Evolutionary conservation across 129 eudicot genomes (phyloP), one percentile per base, ranked within the genome.

Genomic region (Chrysanthemum seticuspe): DNA sequence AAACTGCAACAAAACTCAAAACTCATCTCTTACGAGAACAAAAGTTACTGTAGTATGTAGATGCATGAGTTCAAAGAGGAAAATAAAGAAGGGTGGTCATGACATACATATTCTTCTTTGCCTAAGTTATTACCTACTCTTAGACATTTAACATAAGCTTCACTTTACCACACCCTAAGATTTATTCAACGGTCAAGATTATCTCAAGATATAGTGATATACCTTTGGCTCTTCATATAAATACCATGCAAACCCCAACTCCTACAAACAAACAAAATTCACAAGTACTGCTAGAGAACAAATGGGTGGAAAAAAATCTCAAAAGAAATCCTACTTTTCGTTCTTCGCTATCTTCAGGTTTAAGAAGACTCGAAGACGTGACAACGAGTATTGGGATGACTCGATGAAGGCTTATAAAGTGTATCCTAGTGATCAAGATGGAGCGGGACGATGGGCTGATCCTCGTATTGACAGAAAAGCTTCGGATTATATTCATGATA

Each of bases 391-490:
- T 36, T 65, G 36, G 55, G 66, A 75, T 65, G 72, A 74, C 63
- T 53, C 79, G 1, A 8, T 74, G 55, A 74, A 65, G 65, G 78
- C 78, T 15, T 74, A 74, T 53, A 75, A 75, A 65, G 79, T 75
- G 79, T 75, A 75, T 45, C 79, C 79, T 5, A 75, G 79, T 47
- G 70, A 65, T 65, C 70, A 65, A 65, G 70, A 65, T 47, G 9
- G 70, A 2, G 70, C 31, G 7, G 70, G 70, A 44, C 53, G 34
- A 44, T 65, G 70, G 70, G 70, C 70, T n/a, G 70, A 65, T 44
- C 70, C 70, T 65, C 55, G 70, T 75, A 75, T 75, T 40, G 79
- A 75, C 44, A 65, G 79, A 10, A 75, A 75, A 65, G 79, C 79
- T 19, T 53, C 79, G 1, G 79, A 49, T 65, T 75, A 65, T 58